Evolutionary conservation across 208 protist genomes (phyloP).

Genomic region (Trypanosoma cruzi): DNA sequence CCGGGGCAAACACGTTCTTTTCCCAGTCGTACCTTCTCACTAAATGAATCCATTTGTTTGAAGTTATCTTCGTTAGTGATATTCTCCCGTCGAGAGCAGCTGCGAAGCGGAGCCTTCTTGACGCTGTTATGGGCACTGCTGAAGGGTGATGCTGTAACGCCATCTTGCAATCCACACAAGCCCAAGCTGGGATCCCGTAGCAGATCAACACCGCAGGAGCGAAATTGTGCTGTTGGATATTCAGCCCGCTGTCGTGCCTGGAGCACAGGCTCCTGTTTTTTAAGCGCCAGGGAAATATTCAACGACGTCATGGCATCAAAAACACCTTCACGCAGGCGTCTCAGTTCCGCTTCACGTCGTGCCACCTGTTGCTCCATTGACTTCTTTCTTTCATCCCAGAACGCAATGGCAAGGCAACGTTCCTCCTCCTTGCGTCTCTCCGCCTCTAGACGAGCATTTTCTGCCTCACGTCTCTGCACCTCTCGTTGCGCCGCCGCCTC

Average conservation of each 20-base stretch:
- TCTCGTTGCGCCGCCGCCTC: constrained; percentile 6
- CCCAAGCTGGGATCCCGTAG: constrained; percentile 19
- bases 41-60: too few relatives aligned
- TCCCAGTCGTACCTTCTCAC: neutral
- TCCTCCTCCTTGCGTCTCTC: constrained; percentile 5
- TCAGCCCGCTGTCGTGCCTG: constrained; percentile 16
- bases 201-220: constrained; percentile 1
- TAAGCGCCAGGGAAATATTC: constrained; percentile 2
- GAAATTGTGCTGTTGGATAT: constrained; percentile 25
- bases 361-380: constrained; percentile 11
- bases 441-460: neutral
- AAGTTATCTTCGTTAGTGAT: too few relatives aligned
- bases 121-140: neutral
- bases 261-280: constrained; percentile 17
- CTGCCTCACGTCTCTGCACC: neutral
- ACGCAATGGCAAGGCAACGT: constrained; percentile 11
- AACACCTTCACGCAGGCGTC: constrained; percentile 5
- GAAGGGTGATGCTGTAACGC: constrained; percentile 7
- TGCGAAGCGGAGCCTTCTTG: too few relatives aligned
- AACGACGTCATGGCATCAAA: neutral
- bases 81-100: too few relatives aligned
- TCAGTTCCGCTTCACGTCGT: constrained; percentile 4
- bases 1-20: constrained; percentile 20
- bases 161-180: constrained; percentile 5
- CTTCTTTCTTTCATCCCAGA: constrained; percentile 16